A percentile compares a stretch with the other conserved stretches of the same genome.
These are phyloP conservation scores for Daldinia concentrica DNA, from an alignment of 495 filamentous ascomycete species.

Conservation along the genomic window DNA sequence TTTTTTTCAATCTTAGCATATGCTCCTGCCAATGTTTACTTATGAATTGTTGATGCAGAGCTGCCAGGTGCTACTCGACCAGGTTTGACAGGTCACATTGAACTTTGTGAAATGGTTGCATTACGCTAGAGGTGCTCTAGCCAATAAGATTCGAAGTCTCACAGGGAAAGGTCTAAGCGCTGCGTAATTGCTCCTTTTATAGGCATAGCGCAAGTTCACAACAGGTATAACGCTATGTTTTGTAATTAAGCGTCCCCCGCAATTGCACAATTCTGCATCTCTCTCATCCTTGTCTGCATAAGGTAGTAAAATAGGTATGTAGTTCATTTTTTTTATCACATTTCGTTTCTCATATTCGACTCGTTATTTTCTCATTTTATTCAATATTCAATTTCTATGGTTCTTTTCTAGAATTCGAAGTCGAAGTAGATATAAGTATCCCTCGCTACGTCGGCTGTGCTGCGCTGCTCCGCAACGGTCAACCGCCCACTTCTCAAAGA, in stretches of 20 bases:
- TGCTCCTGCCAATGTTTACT: conserved; percentile 34
- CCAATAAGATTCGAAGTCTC: conserved; percentile 6
- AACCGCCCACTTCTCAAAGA: background rate
- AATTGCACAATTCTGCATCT: conserved; percentile 32
- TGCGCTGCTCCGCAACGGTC: background rate
- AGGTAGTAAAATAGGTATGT: no score
- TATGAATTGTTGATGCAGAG: conserved; percentile 43
- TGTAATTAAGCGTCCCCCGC: conserved; percentile 18
- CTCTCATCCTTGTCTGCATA: conserved; percentile 1
- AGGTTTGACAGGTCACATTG: conserved; percentile 33
- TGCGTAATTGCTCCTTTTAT: background rate
- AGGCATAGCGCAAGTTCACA: background rate
- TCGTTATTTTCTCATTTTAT: conserved; percentile 22
- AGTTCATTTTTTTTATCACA: no score
- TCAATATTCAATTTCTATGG: no score
- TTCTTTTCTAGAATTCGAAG: background rate
- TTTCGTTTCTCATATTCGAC: conserved; percentile 5
- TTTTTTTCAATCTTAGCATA: conserved; percentile 11
- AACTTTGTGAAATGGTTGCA: conserved; percentile 40
- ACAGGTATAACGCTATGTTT: conserved; percentile 6
- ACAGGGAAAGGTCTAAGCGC: conserved; percentile 8
- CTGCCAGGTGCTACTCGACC: conserved; percentile 5
- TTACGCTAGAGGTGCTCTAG: conserved; percentile 1
- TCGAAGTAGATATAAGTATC: background rate
- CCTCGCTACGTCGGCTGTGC: background rate